These are phyloP conservation scores for Penicillium bovifimosum DNA, from an alignment of 495 filamentous ascomycete genomes.

Conservation along the genomic window DNA sequence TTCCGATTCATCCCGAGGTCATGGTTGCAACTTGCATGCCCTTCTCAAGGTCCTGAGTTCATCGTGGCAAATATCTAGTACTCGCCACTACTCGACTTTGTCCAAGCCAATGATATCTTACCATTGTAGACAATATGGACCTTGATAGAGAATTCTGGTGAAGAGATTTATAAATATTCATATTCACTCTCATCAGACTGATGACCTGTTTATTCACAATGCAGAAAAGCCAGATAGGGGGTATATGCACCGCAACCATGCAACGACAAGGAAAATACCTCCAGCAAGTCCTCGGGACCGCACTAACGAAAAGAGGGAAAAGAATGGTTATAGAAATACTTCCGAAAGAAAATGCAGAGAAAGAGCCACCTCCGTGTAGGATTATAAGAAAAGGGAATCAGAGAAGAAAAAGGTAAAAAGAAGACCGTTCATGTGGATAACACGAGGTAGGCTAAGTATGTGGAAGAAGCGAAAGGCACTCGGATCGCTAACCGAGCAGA, in stretches of 20 bases:
- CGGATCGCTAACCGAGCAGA: constrained; percentile 15
- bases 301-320: constrained; percentile 1
- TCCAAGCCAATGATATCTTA: neutral
- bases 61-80: neutral
- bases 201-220: constrained; percentile 27
- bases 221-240: constrained; percentile 34
- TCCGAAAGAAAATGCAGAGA: constrained; percentile 23
- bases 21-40: neutral
- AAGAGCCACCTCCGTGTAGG: constrained; percentile 16
- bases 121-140: neutral
- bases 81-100: neutral
- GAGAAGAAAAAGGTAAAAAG: constrained; percentile 14
- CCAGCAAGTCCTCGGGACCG: constrained; percentile 6
- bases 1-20: too few relatives aligned
- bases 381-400: constrained; percentile 15
- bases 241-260: constrained; percentile 39
- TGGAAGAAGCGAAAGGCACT: constrained; percentile 23
- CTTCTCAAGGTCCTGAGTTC: neutral
- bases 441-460: constrained; percentile 22
- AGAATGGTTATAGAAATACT: constrained; percentile 8
- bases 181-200: constrained; percentile 9
- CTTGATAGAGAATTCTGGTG: too few relatives aligned
- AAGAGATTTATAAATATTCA: constrained; percentile 3
- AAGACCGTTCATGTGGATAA: constrained; percentile 17
- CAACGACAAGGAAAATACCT: constrained; percentile 29